Percentiles rank a stretch among this genome's conserved stretches.
These are phyloP conservation scores for Penicillium verhagenii DNA, from an alignment of 495 filamentous ascomycete genomes.

Conservation along the genomic window DNA sequence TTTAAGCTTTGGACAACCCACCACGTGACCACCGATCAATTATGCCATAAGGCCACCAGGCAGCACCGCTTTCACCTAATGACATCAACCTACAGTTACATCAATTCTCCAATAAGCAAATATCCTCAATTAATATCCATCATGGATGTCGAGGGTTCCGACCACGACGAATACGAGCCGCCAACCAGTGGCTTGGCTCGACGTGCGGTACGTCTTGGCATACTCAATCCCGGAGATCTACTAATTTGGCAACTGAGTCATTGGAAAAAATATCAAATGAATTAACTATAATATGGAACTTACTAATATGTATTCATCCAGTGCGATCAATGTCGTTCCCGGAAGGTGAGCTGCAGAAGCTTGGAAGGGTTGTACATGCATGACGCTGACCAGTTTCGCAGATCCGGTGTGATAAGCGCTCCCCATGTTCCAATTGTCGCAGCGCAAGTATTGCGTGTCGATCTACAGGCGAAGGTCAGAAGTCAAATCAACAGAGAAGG, in stretches of 20 bases:
- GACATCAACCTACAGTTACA: too few species aligned
- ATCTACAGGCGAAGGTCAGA: conserved; percentile 60
- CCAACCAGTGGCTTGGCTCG: conserved; percentile 15
- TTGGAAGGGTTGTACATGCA: not conserved
- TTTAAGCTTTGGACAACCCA: not conserved
- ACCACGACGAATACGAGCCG: conserved; percentile 27
- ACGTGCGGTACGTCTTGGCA: conserved; percentile 32
- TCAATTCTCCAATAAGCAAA: not conserved
- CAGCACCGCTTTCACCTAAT: not conserved
- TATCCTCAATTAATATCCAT: not conserved
- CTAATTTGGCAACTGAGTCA: not conserved
- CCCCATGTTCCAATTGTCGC: conserved; percentile 49
- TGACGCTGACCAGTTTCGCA: conserved; percentile 13
- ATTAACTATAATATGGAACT: not conserved
- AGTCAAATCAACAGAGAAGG: conserved; percentile 56
- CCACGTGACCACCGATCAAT: not conserved
- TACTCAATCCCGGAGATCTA: conserved; percentile 5
- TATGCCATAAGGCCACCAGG: not conserved
- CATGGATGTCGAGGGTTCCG: conserved; percentile 41
- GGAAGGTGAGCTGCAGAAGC: conserved; percentile 40
- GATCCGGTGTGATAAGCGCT: conserved; percentile 46
- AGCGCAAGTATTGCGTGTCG: conserved; percentile 47
- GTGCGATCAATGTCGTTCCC: conserved; percentile 51
- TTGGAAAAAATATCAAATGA: too few species aligned
- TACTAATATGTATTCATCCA: conserved; percentile 25